These are phyloP conservation scores for Lumnitzera littorea DNA, from an alignment of 345 rosid species.

Conservation along the genomic window DNA sequence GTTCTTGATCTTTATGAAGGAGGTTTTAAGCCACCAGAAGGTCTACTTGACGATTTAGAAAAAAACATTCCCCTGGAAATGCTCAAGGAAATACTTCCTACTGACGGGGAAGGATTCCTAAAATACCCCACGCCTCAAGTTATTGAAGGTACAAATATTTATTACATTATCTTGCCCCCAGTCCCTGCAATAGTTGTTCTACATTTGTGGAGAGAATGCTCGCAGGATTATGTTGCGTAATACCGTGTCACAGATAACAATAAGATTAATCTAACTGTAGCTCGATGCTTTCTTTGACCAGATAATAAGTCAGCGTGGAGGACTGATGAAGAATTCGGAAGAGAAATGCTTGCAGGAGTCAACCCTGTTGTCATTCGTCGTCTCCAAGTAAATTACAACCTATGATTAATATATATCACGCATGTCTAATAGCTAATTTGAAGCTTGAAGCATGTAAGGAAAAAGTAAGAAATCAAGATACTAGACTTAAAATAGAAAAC, in stretches of 20 bases:
- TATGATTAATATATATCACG: background rate
- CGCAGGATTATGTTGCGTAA: background rate
- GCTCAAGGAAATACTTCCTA: slow-evolving; percentile 24
- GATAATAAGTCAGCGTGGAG: slow-evolving; percentile 35
- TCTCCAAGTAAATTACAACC: slow-evolving; percentile 16
- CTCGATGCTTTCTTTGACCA: background rate
- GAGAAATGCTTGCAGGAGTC: slow-evolving; percentile 36
- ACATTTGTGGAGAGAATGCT: background rate
- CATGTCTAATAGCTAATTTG: too few relatives aligned
- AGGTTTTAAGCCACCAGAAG: slow-evolving; percentile 26
- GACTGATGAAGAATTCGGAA: slow-evolving; percentile 33
- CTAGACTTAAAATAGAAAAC: too few relatives aligned
- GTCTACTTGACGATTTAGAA: slow-evolving; percentile 12
- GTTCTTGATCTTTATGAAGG: slow-evolving; percentile 23
- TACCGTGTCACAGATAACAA: too few relatives aligned
- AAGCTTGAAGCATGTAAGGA: too few relatives aligned
- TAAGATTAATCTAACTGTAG: too few relatives aligned
- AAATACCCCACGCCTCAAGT: slow-evolving; percentile 33
- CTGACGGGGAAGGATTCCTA: slow-evolving; percentile 28
- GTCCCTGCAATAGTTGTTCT: background rate
- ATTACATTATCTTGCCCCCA: too few relatives aligned
- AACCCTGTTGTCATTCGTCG: slow-evolving; percentile 27
- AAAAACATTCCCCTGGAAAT: slow-evolving; percentile 26
- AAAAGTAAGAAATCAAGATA: too few relatives aligned
- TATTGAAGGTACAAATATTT: slow-evolving; percentile 20